Percentiles rank a stretch among this genome's conserved stretches.
phyloP scores from a whole-genome alignment of 2,329 filamentous ascomycete genomes.

The Talaromyces sp. region DNA sequence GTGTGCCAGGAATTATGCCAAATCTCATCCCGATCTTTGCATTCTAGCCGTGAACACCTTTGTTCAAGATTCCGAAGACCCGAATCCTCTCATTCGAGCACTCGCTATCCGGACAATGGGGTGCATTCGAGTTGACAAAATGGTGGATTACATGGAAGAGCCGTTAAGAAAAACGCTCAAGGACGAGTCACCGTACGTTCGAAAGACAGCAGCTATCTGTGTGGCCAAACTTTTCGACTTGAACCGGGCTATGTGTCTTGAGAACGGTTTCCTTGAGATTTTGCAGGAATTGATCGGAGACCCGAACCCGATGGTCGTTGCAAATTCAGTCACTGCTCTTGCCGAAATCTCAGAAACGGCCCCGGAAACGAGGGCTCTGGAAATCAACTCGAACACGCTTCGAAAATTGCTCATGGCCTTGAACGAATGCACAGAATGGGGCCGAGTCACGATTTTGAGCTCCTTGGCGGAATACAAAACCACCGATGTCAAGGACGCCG shows the following conservation, averaged over 20 bases:
- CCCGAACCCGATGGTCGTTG: conserved; percentile 98
- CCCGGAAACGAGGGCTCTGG: conserved; percentile 81
- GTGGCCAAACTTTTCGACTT: conserved; percentile 97
- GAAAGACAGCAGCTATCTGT: conserved; percentile 96
- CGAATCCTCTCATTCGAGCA: conserved; percentile 90
- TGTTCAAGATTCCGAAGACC: conserved; percentile 97
- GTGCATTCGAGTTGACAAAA: conserved; percentile 96
- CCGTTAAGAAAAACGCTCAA: conserved; percentile 90
- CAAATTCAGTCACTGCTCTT: conserved; percentile 90
- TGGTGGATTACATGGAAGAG: conserved; percentile 99
- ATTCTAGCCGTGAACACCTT: conserved; percentile 99
- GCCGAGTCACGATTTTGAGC: conserved; percentile 84
- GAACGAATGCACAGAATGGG: conserved; percentile 99
- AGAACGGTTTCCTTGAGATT: conserved; percentile 92
- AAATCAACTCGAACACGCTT: conserved; percentile 73
- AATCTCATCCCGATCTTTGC: conserved; percentile 96
- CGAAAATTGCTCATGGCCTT: conserved; percentile 96
- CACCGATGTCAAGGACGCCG: conserved; percentile 85
- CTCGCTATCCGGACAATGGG: conserved; percentile 97
- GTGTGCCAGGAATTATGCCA: conserved; percentile 83
- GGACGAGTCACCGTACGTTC: conserved; percentile 96
- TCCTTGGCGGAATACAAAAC: conserved; percentile 85
- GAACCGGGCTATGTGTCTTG: conserved; percentile 85
- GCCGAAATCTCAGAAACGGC: conserved; percentile 86
- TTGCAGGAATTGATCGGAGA: conserved; percentile 95